Base-by-base conservation (phyloP, 2,329 filamentous ascomycete species). In the Chaetomiaceae sp. region DNA sequence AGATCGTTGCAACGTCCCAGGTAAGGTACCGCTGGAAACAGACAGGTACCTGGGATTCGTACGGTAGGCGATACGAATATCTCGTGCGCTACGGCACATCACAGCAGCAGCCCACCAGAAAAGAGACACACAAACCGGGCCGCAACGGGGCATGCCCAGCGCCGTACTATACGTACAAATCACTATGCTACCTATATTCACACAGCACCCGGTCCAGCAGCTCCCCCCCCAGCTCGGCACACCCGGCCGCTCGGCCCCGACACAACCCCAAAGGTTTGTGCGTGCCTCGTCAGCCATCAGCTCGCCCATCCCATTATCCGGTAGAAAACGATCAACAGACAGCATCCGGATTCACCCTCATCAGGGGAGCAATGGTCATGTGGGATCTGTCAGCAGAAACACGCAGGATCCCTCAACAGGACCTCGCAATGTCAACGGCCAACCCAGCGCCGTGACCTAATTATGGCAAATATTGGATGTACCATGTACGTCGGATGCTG, bases 391-490 rank as follows among this genome's bases (percentile, higher is more conserved):
- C 47, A 49, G 37, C 18, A 43, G n/a, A 37, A 36, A 3, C 47
- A 36, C n/a, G 20, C 20, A 10, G 29, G 23, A 42, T 10, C 9
- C 25, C 27, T 27, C 47, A 27, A 14, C 47, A 18, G 47, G 18
- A 13, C 20, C 21, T n/a, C 7, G 38, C 9, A 34, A 40, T 18
- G 27, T 48, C 47, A 48, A 42, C 47, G 21, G 38, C 38, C 47
- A 50, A 29, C 36, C 30, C 30, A 37, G 27, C 7, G 44, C 42
- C 25, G 55, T 44, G 41, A 53, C 49, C 69, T 71, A 72, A 70
- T 70, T 68, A 71, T 71, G 69, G 69, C 68, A 60, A 67, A 64
- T 65, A 66, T 66, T 61, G 59, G 50, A 58, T 58, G 53, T 60
- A 58, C 57, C 58, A 59, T 62, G 57, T 61, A 60, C 56, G 56